These are phyloP conservation scores for Tardiomyces blankii DNA, from an alignment of 1,139 yeast species.

Conservation along the genomic window DNA sequence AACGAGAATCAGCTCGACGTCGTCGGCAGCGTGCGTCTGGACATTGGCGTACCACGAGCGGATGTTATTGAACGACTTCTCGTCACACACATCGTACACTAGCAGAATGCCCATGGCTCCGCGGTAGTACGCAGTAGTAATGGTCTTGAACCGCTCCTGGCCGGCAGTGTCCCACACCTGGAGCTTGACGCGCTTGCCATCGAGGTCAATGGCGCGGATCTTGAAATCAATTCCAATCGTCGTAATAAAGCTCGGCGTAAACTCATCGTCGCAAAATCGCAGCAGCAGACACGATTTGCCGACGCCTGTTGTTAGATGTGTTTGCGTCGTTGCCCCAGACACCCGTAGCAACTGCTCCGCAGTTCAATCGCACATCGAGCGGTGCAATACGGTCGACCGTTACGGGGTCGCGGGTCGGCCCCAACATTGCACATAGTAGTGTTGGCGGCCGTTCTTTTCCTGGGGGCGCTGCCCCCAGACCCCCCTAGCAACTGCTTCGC, in stretches of 20 bases:
- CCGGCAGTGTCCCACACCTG: slow-evolving; percentile 99
- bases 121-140: slow-evolving; percentile 95
- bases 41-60: slow-evolving; percentile 94
- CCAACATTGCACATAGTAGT: background rate
- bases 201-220: slow-evolving; percentile 89
- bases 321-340: background rate
- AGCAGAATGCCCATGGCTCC: slow-evolving; percentile 98
- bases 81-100: slow-evolving; percentile 94
- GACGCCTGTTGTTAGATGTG: slow-evolving; percentile 41
- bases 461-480: too few species aligned
- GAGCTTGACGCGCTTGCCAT: slow-evolving; percentile 83
- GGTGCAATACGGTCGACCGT: too few species aligned
- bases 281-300: slow-evolving; percentile 92
- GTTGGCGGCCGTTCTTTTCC: too few species aligned
- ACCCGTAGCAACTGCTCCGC: too few species aligned
- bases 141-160: slow-evolving; percentile 95
- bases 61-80: slow-evolving; percentile 74
- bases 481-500: too few species aligned
- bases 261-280: slow-evolving; percentile 93
- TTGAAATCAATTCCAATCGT: slow-evolving; percentile 98
- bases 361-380: too few species aligned
- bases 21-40: slow-evolving; percentile 92
- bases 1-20: slow-evolving; percentile 84
- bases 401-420: too few species aligned
- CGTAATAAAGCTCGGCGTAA: slow-evolving; percentile 91